A percentile compares a stretch with the other conserved stretches of the same genome.
These are phyloP conservation scores for Sordaria brevicollis DNA, from an alignment of 495 filamentous ascomycete genomes.

Conservation along the genomic window DNA sequence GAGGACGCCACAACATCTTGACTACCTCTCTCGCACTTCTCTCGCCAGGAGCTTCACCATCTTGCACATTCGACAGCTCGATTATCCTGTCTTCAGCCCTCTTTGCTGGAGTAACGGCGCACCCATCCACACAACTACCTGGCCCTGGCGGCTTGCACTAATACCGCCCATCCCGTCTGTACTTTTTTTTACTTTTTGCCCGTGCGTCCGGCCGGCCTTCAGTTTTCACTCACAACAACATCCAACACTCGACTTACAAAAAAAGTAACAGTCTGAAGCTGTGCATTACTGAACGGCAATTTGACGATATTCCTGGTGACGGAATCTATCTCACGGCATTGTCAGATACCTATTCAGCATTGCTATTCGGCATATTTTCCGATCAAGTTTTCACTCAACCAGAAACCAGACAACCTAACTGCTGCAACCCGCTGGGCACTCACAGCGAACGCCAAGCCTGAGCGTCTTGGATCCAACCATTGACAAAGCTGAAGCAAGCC, in stretches of 20 bases:
- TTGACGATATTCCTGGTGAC: too few relatives aligned
- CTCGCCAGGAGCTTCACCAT: neutral
- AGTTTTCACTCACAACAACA: neutral
- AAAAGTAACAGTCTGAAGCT: neutral
- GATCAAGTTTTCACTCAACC: neutral
- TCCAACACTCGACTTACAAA: neutral
- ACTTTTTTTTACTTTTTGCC: neutral
- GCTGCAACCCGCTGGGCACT: neutral
- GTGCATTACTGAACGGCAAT: neutral
- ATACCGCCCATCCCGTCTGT: neutral
- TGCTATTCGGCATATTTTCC: neutral
- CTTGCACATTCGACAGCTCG: neutral
- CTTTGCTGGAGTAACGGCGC: neutral
- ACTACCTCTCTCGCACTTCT: neutral
- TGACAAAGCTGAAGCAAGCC: slow-evolving; percentile 7
- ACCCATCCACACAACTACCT: neutral
- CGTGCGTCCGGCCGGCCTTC: neutral
- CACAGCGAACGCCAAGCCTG: neutral
- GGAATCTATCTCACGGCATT: too few relatives aligned
- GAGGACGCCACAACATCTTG: neutral
- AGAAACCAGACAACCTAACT: neutral
- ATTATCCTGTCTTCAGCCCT: neutral
- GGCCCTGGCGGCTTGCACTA: neutral
- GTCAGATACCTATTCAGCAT: neutral
- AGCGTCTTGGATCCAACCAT: neutral